Evolutionary conservation across 441 rosid genomes (phyloP).

Genomic region (Brassica balearica): DNA sequence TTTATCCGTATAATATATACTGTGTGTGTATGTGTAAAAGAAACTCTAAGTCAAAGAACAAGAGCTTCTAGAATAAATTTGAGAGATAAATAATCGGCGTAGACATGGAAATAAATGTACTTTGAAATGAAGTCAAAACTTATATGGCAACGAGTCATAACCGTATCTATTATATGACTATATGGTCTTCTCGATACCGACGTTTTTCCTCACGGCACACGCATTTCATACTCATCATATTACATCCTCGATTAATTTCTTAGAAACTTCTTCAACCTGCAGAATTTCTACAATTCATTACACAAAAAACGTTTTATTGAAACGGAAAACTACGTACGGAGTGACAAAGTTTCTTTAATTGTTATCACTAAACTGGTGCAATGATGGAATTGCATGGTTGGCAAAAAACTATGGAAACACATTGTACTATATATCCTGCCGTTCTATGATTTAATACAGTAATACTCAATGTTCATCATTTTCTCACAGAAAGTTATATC

Average conservation of each 20-base stretch:
- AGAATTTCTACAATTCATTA: background rate
- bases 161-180: background rate
- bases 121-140: slow-evolving; percentile 40
- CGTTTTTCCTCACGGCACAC: slow-evolving; percentile 34
- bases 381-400: background rate
- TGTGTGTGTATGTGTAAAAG: no score
- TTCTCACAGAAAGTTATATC: background rate
- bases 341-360: background rate
- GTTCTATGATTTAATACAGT: background rate
- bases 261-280: slow-evolving; percentile 20
- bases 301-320: background rate
- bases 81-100: slow-evolving; percentile 16
- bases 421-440: background rate
- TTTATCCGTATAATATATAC: no score
- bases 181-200: slow-evolving; percentile 36
- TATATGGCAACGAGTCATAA: slow-evolving; percentile 29
- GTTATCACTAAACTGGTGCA: background rate
- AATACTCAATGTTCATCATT: slow-evolving; percentile 5
- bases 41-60: slow-evolving; percentile 39
- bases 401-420: background rate
- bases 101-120: slow-evolving; percentile 32
- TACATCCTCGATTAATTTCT: slow-evolving; percentile 3
- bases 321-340: background rate
- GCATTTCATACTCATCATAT: slow-evolving; percentile 16
- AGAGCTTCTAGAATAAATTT: slow-evolving; percentile 42